Base-by-base conservation (phyloP, 495 filamentous ascomycete species). In the Neurospora terricola region DNA sequence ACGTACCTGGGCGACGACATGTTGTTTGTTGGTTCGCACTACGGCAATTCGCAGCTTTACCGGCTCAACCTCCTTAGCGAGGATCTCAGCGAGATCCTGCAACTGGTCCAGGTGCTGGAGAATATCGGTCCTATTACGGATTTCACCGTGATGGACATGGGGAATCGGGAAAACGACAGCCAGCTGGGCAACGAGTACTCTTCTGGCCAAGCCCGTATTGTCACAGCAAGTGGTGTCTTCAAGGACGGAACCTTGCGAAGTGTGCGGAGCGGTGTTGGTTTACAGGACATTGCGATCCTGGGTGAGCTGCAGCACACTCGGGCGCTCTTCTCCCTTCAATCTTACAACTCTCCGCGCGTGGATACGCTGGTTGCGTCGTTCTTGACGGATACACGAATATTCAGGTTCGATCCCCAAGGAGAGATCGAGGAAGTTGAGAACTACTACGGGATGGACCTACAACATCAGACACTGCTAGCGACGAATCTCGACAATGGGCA, bases 81-180 rank as follows among this genome's bases (percentile, higher is more conserved):
- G 12, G 75, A 78, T 5, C 10, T 69, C 11, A 59, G 48, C n/a
- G 82, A 84, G 34, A 82, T 83, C 0, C 78, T 95, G 38, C 84
- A 91, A 43, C 80, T 94, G 3, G 81, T 97, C 11, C 93, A 98
- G 81, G 91, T 89, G 0, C 82, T 98, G 70, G 82, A 88, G 11
- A 98, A 96, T 76, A 91, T 97, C 78, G 94, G 92, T 0, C 96
- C 96, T 2, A 92, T 98, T 59, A 81, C 97, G 16, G 96, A 99
- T 77, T 97, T 98, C 71, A 91, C 91, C 6, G 88, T 98, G 12
- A 96, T 98, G 92, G 95, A 98, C 78, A 90, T 98, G 85, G 94
- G 94, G 0, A 94, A 91, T 74, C 87, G 93, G 36, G 88, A 90
- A 70, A 89, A 89, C 66, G 93, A 95, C 73, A 90, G 79, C 40